Conservation (phyloP, 2,329 filamentous ascomycete genomes). For the Dothideomycetidae sp. region DNA sequence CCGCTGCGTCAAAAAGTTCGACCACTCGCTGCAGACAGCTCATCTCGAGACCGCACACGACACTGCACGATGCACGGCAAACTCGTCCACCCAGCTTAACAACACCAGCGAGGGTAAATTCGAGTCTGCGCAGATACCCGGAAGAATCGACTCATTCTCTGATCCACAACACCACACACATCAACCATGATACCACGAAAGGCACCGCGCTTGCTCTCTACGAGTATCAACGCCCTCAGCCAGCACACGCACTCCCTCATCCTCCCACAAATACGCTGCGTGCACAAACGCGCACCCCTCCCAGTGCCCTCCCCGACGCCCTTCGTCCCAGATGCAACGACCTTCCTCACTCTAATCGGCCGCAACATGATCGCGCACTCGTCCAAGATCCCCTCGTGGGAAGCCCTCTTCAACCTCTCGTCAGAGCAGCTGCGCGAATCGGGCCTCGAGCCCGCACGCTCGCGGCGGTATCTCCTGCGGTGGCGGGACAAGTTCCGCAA, state of each 20-base stretch:
- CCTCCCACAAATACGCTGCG: conserved; percentile 17
- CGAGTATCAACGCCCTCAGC: conserved; percentile 4
- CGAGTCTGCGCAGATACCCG: too few relatives aligned
- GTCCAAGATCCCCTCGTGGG: conserved; percentile 80
- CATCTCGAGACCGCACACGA: background rate
- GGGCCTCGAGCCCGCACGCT: conserved; percentile 73
- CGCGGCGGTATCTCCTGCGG: conserved; percentile 67
- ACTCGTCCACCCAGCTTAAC: too few relatives aligned
- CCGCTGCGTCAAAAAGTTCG: conserved; percentile 8
- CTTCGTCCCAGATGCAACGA: conserved; percentile 69
- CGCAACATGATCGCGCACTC: conserved; percentile 71
- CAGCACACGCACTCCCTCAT: conserved; percentile 2
- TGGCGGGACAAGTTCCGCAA: conserved; percentile 78
- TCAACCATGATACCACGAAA: conserved; percentile 3
- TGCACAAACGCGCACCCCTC: conserved; percentile 28
- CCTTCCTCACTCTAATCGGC: conserved; percentile 84
- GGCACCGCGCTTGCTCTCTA: conserved; percentile 13
- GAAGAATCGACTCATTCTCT: too few relatives aligned
- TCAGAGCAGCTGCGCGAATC: conserved; percentile 66
- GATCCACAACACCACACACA: background rate
- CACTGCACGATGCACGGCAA: background rate
- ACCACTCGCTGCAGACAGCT: too few relatives aligned
- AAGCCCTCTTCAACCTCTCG: conserved; percentile 69
- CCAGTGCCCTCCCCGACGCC: conserved; percentile 60
- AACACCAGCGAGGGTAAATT: too few relatives aligned